Conservation (phyloP, 2,329 filamentous ascomycete genomes). For the Talaromyces verruculosus region DNA sequence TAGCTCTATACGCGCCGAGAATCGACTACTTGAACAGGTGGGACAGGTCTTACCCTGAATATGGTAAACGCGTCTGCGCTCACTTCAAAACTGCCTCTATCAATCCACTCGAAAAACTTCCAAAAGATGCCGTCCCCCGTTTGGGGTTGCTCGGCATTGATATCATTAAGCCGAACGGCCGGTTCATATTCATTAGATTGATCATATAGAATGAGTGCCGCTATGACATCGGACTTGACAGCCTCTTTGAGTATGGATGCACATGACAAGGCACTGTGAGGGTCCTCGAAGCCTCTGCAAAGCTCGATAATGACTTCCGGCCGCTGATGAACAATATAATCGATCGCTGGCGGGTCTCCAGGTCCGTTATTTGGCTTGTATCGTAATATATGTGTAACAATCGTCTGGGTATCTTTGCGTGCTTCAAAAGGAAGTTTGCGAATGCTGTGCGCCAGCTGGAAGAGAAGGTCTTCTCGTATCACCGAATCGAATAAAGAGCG, state of each 20-base stretch:
- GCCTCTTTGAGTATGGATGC: constrained; percentile 87
- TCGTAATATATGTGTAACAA: constrained; percentile 91
- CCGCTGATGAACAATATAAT: constrained; percentile 81
- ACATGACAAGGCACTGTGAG: constrained; percentile 87
- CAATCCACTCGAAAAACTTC: constrained; percentile 97
- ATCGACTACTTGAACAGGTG: not conserved
- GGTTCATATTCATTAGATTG: constrained; percentile 74
- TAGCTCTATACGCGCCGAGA: constrained; percentile 12
- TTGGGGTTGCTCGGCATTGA: constrained; percentile 73
- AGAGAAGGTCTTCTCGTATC: constrained; percentile 86
- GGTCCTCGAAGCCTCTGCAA: constrained; percentile 84
- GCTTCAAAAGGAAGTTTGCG: constrained; percentile 90
- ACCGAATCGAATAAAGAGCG: constrained; percentile 80
- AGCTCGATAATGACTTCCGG: constrained; percentile 85
- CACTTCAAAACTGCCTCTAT: constrained; percentile 93
- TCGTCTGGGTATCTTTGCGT: constrained; percentile 90
- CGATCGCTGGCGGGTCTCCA: constrained; percentile 78
- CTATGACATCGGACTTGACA: constrained; percentile 85
- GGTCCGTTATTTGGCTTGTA: constrained; percentile 71
- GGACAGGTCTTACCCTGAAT: constrained; percentile 67
- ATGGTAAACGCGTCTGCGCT: constrained; percentile 97
- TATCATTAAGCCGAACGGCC: constrained; percentile 71
- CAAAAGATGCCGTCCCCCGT: constrained; percentile 87
- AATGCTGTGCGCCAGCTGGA: constrained; percentile 77
- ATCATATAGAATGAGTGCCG: constrained; percentile 89